Base-by-base conservation (phyloP, 1,139 yeast species). In the Ogataea hybrid region DNA sequence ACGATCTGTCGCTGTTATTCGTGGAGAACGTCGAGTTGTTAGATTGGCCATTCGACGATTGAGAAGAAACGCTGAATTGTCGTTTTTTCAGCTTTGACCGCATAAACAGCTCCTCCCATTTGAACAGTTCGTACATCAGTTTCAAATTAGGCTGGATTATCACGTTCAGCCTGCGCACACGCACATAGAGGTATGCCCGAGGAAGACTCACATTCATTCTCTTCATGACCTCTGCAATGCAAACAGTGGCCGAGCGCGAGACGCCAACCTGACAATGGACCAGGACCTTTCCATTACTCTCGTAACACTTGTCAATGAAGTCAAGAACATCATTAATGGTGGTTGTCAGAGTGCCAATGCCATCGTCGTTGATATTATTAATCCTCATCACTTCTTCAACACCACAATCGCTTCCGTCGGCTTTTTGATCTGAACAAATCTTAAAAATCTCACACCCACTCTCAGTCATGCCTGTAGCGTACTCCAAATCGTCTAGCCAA, bases 241-340 rank as follows among this genome's bases (percentile, higher is more conserved):
- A 84, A 30, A 90, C 84, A 0, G 95, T 81, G 0, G 96, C 97
- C 17, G 94, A 84, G 43, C 97, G 69, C 0, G 95, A 86, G 4
- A 89, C 97, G 1, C 97, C 97, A 43, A 86, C 95, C 57, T 88
- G 81, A 59, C 97, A 89, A 60, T 89, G 96, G 14, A 87, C 88
- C 42, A 89, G 66, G 0, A 87, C 81, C 29, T 72, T 78, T 33
- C 71, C 76, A 23, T 54, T 59, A 2, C 56, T 50, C 23, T 59
- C 53, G 48, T 59, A 61, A 12, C 71, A 70, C 27, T 63, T 68
- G 34, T 70, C 74, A 28, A 73, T 57, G 47, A 71, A 73, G 9
- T 64, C 62, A 34, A 74, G 54, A 34, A 76, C 71, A 33, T 63
- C 59, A 31, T 68, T 62, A 28, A 75, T 60, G 3, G 67, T 61